Conservation (phyloP, 2,329 filamentous ascomycete genomes). For the Pseudogymnoascus sp. region DNA sequence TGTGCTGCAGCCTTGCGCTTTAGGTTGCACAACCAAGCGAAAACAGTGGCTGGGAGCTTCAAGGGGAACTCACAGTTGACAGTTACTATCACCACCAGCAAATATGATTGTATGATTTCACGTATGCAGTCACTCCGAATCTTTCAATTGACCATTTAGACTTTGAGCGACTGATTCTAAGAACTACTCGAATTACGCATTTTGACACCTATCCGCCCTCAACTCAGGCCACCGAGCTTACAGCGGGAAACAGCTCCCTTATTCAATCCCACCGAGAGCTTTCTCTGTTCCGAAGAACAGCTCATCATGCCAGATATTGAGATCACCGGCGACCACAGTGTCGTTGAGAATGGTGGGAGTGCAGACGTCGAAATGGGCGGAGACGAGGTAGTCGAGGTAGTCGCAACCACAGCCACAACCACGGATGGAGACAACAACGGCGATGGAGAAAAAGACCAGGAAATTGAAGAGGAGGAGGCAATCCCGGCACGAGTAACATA, state of each 20-base stretch:
- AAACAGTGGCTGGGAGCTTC: neutral
- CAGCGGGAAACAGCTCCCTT: neutral
- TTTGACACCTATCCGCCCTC: neutral
- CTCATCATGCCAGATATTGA: conserved; percentile 17
- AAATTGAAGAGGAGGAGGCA: conserved; percentile 14
- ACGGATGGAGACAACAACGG: conserved; percentile 13
- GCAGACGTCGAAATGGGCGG: conserved; percentile 23
- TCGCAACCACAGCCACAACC: conserved; percentile 20
- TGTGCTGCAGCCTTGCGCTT: neutral
- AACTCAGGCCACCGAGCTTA: neutral
- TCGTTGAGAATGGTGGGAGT: conserved; percentile 10
- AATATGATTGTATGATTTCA: neutral
- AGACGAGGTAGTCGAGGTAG: conserved; percentile 22
- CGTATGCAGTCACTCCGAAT: neutral
- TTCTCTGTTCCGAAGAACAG: neutral
- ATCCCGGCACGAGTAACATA: conserved; percentile 30
- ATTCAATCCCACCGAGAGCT: neutral
- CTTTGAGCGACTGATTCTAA: neutral
- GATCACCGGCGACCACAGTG: conserved; percentile 14
- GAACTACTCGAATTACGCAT: neutral
- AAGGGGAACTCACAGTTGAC: neutral
- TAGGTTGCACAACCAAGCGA: neutral
- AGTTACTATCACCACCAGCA: neutral
- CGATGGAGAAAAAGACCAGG: conserved; percentile 15
- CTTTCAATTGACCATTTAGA: neutral